Percentiles rank a stretch among this genome's conserved stretches.
These are phyloP conservation scores for Circinella umbellata DNA, from an alignment of 371 early-diverging fungal genomes.

Conservation along the genomic window DNA sequence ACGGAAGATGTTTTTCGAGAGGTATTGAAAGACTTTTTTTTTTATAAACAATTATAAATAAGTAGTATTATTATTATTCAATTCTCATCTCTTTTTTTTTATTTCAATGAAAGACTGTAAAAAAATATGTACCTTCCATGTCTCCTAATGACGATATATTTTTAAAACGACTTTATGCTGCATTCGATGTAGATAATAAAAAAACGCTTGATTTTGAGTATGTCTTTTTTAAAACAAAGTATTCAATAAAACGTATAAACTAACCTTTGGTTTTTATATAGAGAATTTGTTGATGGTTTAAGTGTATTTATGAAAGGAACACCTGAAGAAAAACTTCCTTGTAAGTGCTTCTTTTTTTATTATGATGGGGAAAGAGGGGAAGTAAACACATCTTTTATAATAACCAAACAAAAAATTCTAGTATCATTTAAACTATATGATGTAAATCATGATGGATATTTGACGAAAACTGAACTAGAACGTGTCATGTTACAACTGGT, in stretches of 20 bases:
- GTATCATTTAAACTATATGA: conserved; percentile 87
- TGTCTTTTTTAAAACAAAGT: not conserved
- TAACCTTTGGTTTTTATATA: not conserved
- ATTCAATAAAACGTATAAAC: not conserved
- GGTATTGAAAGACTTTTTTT: conserved; percentile 38
- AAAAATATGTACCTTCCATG: conserved; percentile 46
- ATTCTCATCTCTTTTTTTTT: not conserved
- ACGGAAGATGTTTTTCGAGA: conserved; percentile 78
- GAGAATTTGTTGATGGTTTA: conserved; percentile 80
- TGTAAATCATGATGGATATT: conserved; percentile 78
- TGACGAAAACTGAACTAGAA: conserved; percentile 77
- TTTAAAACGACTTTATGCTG: conserved; percentile 78
- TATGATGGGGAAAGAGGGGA: not conserved
- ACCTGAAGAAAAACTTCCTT: conserved; percentile 77
- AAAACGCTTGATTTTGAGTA: conserved; percentile 71
- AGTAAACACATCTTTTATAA: no score
- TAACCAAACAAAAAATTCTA: no score
- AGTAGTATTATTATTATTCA: no score
- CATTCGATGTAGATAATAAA: conserved; percentile 77
- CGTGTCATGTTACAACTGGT: conserved; percentile 80
- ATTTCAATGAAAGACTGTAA: conserved; percentile 32
- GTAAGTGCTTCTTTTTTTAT: conserved; percentile 45
- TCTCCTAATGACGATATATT: conserved; percentile 77
- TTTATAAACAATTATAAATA: not conserved
- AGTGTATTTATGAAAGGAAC: conserved; percentile 83